phyloP scores from a whole-genome alignment of 352 stramenopile genomes.

The Pythium utonaiense region DNA sequence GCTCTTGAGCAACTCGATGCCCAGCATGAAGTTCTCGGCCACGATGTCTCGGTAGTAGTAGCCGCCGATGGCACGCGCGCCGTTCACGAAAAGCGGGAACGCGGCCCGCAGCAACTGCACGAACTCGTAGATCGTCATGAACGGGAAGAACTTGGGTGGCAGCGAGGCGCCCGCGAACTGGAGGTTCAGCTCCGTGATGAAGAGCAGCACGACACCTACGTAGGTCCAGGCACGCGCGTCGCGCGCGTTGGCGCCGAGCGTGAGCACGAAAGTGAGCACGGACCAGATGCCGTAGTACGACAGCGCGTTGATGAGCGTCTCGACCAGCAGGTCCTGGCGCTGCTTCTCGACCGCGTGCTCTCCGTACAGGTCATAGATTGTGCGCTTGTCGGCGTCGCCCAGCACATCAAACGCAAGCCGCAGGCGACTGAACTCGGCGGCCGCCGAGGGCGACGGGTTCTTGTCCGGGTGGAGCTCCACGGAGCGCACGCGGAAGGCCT shows the following conservation, averaged over 20 bases:
- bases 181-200: slow-evolving; percentile 93
- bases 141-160: slow-evolving; percentile 61
- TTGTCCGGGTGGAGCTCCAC: slow-evolving; percentile 97
- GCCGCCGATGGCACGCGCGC: slow-evolving; percentile 91
- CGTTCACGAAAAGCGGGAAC: slow-evolving; percentile 96
- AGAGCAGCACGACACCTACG: slow-evolving; percentile 90
- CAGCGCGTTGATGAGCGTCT: slow-evolving; percentile 87
- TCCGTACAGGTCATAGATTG: slow-evolving; percentile 96
- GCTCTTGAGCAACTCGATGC: slow-evolving; percentile 75
- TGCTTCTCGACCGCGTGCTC: slow-evolving; percentile 87
- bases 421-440: slow-evolving; percentile 91
- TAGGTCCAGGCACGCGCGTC: slow-evolving; percentile 93
- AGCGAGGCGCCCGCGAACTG: slow-evolving; percentile 59
- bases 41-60: slow-evolving; percentile 85
- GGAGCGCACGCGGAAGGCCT: slow-evolving; percentile 93
- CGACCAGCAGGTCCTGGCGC: slow-evolving; percentile 85
- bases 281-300: slow-evolving; percentile 96
- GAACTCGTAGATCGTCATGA: slow-evolving; percentile 90
- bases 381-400: slow-evolving; percentile 89
- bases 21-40: slow-evolving; percentile 67
- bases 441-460: slow-evolving; percentile 90
- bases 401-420: slow-evolving; percentile 93
- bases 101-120: slow-evolving; percentile 90
- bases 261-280: slow-evolving; percentile 95
- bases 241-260: slow-evolving; percentile 86